Evolutionary conservation across 345 rosid genomes (phyloP).

Genomic region (Barbarea vulgaris): DNA sequence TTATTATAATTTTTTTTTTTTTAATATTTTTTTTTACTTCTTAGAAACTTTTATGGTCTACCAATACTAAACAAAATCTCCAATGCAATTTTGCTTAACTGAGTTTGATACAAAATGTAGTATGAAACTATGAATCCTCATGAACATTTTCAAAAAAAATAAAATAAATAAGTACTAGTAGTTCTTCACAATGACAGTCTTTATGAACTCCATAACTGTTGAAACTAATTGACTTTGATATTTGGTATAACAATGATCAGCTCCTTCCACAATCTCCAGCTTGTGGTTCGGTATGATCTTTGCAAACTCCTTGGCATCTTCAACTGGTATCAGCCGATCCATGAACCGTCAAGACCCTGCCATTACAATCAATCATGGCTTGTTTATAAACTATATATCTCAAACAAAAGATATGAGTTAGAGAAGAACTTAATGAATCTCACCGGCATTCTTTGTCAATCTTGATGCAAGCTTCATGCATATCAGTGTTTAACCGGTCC

Average conservation of each 20-base stretch:
- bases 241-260: conserved; percentile 61
- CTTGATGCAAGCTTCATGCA: conserved; percentile 62
- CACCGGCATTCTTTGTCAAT: conserved; percentile 80
- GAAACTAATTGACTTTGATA: conserved; percentile 62
- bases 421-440: not conserved
- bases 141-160: not conserved
- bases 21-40: not conserved
- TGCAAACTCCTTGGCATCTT: conserved; percentile 68
- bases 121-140: not conserved
- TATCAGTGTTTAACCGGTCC: conserved; percentile 72
- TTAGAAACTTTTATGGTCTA: not conserved
- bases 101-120: not conserved
- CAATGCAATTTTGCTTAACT: conserved; percentile 38
- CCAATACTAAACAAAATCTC: not conserved
- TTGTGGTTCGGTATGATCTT: conserved; percentile 73
- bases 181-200: conserved; percentile 31
- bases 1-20: not conserved
- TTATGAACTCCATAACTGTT: conserved; percentile 55
- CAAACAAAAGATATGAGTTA: not conserved
- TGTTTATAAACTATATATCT: not conserved
- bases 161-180: not conserved
- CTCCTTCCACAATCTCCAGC: conserved; percentile 61
- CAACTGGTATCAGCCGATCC: conserved; percentile 65
- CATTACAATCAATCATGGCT: not conserved
- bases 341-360: conserved; percentile 77